phyloP scores from a whole-genome alignment of 1,284 basidiomycete species.

The Golubevia sp. region DNA sequence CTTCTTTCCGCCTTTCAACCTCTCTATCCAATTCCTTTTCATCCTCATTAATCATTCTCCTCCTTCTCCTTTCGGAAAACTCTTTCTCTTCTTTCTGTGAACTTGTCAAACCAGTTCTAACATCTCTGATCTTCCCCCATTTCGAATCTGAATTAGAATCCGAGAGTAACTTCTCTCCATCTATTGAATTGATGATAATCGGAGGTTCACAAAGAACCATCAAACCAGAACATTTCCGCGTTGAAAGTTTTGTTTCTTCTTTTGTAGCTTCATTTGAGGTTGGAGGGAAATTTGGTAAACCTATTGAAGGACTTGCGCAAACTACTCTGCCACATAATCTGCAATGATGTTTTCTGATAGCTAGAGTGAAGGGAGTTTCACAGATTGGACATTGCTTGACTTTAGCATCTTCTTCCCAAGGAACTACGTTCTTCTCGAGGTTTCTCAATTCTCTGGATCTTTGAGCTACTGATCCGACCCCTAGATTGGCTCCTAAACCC shows the following conservation, averaged over 20 bases:
- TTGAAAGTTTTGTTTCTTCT: not conserved
- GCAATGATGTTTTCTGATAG: conserved; percentile 57
- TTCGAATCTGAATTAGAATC: not conserved
- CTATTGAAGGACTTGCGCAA: too few species aligned
- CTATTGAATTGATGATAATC: not conserved
- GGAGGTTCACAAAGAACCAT: not conserved
- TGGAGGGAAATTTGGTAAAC: conserved; percentile 40
- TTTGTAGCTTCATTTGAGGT: not conserved
- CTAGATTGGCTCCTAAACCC: not conserved
- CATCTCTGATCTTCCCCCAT: not conserved
- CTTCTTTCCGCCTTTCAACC: not conserved
- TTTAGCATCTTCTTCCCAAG: not conserved
- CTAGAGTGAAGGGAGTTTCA: conserved; percentile 39
- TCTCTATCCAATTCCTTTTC: not conserved
- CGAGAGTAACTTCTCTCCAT: not conserved
- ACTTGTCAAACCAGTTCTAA: not conserved
- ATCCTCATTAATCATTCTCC: not conserved
- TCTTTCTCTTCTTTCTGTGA: not conserved
- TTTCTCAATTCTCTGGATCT: not conserved
- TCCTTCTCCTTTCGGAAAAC: not conserved
- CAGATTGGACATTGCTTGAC: not conserved
- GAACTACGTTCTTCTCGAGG: not conserved
- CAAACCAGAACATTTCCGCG: not conserved
- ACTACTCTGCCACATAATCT: conserved; percentile 51
- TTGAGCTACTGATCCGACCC: not conserved